Base-by-base conservation (phyloP, 2,329 filamentous ascomycete genomes). In the Nothomitra cinnamomea region DNA sequence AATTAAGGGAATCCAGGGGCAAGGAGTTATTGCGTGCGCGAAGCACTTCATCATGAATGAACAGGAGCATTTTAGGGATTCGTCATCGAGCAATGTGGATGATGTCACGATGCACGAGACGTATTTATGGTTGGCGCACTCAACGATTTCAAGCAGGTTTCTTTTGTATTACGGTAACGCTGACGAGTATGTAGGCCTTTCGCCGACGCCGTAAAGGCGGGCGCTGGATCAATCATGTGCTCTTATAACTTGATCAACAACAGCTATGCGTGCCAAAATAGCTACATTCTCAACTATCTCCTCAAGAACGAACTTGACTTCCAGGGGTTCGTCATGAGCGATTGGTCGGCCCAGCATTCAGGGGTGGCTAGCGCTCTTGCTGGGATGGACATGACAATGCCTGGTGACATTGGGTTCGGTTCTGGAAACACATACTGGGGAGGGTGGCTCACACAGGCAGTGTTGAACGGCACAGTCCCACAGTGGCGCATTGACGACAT, bases 401-500 rank as follows among this genome's bases (percentile, higher is more conserved):
- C 85, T 1, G 86, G 87, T 53, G 90, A 95, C 63, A 84, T 84
- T 1, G 59, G 69, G 19, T 94, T 95, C 69, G 79, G 84, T 65
- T 78, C 76, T 2, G 85, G 85, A 5, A 67, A 69, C 51, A 82
- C 82, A 17, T 94, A 74, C 72, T 95, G 85, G 84, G 90, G 90
- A 8, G 70, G 81, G 24, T 96, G 96, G 67, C 67, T 96, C 60
- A 95, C 90, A 1, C 71, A 22, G 52, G 86, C 86, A 1, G 81
- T 95, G 4, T 68, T 94, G 60, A 95, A 96, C 63, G 89, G 89
- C 36, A 95, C 88, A 0, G 71, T 96, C 28, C 87, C 90, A 0
- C 79, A 85, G 60, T 94, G 85, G 77, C 79, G 90, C 51, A 65
- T 96, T 8, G 89, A 95, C 60, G 92, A 96, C 63, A 94, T 95